Evolutionary conservation across 108 stramenopile genomes (phyloP), one percentile per base, ranked within the genome.

Genomic region (Fistulifera pelliculosa): DNA sequence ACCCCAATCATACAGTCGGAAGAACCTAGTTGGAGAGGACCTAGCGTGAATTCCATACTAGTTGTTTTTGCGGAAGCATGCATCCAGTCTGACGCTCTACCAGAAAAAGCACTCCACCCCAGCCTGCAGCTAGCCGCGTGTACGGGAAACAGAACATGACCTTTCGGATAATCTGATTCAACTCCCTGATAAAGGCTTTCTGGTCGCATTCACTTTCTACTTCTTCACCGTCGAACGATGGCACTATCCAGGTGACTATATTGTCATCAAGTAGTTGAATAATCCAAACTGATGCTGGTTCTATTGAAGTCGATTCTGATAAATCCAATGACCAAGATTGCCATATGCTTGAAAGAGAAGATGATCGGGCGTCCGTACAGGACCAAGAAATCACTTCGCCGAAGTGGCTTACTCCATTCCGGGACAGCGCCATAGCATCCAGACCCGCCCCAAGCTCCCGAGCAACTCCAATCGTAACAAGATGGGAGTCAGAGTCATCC

Each of bases 201-300:
- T 35, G n/a, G 31, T 35, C 31, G 31, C 31, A 35, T 6, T 35
- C n/a, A n/a, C n/a, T n/a, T n/a, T n/a, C 31, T 35, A 3, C 31
- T 35, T 38, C 39, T 15, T 27, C 50, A 8, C 31, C 8, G 31
- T 35, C 8, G 6, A 3, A 35, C 3, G 31, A 35, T 7, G 71
- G 65, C 4, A 66, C 65, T n/a, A 43, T 49, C 71, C 71, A 73
- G 35, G 56, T 62, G 16, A 53, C 14, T 17, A 73, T 13, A 15
- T 58, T 27, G 2, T 65, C 71, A 42, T 66, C 55, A 28, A 62
- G 25, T 8, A 66, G 61, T 38, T 73, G 55, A 25, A 73, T 53
- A 12, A 50, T 61, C 71, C 71, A 73, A 1, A 59, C 61, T 31
- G 62, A 66, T 14, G 42, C 31, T 8, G 31, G 31, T 8, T 8